Evolutionary conservation across 495 filamentous ascomycete species (phyloP).

Genomic region (Aspergillus asperescens): DNA sequence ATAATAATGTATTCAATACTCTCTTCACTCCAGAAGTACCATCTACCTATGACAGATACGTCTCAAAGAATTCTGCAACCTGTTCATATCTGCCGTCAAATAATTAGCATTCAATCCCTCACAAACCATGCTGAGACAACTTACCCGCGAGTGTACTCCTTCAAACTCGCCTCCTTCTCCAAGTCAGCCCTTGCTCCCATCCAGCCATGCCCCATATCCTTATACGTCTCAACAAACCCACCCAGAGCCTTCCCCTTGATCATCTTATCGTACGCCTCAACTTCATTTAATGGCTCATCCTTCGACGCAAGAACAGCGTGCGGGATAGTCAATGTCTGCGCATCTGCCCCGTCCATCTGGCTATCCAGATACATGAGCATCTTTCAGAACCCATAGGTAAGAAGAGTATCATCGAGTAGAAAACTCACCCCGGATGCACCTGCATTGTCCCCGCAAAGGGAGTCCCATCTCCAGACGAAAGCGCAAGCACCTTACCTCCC

Average conservation of each 20-base stretch:
- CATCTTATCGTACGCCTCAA: constrained; percentile 35
- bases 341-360: constrained; percentile 38
- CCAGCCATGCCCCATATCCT: constrained; percentile 55
- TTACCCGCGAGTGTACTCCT: constrained; percentile 51
- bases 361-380: constrained; percentile 17
- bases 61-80: constrained; percentile 41
- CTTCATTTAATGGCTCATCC: constrained; percentile 43
- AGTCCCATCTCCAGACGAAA: constrained; percentile 35
- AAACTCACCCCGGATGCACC: constrained; percentile 44
- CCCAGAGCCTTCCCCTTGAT: constrained; percentile 34
- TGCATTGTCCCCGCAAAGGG: constrained; percentile 46
- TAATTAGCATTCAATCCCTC: background rate
- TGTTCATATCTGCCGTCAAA: constrained; percentile 35
- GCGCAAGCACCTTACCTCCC: constrained; percentile 47
- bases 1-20: background rate
- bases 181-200: constrained; percentile 58
- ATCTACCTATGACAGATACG: constrained; percentile 26
- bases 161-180: constrained; percentile 41
- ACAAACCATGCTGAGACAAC: constrained; percentile 8
- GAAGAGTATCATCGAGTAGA: background rate
- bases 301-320: constrained; percentile 51
- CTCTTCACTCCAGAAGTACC: no score
- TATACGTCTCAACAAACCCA: constrained; percentile 47
- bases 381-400: background rate
- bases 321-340: constrained; percentile 43